Evolutionary conservation across 768 basidiomycete genomes (phyloP), one percentile per base, ranked within the genome.

Genomic region (Trametes villosa): DNA sequence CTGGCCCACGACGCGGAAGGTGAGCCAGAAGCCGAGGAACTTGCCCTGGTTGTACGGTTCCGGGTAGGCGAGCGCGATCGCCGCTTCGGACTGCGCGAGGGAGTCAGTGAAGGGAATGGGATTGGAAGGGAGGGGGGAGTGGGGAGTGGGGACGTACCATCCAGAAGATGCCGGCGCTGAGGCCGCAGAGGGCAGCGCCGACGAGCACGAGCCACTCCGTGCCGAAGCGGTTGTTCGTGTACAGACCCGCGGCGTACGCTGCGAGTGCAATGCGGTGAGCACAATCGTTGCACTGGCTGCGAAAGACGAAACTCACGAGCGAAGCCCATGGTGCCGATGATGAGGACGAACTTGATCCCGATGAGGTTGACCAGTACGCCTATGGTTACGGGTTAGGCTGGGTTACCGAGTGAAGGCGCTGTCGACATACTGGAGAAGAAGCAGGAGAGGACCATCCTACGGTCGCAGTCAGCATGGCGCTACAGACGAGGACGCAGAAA

Each of bases 31-130:
- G 38, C 56, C 56, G 29, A 57, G 46, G 38, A 57, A 57, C 38
- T 50, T 49, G 56, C 56, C 56, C 47, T 57, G 56, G 56, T 57
- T 57, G 47, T 57, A 46, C 27, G 56, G 56, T 27, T 57, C 56
- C 5, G 56, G 56, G 47, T 57, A 57, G 47, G 56, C 36, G 38
- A 57, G 56, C 38, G 56, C 56, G 48, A 57, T 57, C 3, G 56
- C 56, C n/a, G 56, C 56, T 48, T 57, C 56, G n/a, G 56, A 47
- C 55, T 57, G 41, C 9, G 12, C 34, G 18, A 6, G 27, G 36
- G 4, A 47, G 45, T n/a, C 9, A 22, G n/a, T n/a, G n/a, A n/a
- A n/a, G n/a, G 17, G 17, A 2, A 9, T 11, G 4, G 1, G 2
- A 33, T n/a, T n/a, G n/a, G n/a, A n/a, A n/a, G n/a, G n/a, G n/a